Conservation (phyloP, 2,329 filamentous ascomycete genomes). For the Amauroascus verrucosus region DNA sequence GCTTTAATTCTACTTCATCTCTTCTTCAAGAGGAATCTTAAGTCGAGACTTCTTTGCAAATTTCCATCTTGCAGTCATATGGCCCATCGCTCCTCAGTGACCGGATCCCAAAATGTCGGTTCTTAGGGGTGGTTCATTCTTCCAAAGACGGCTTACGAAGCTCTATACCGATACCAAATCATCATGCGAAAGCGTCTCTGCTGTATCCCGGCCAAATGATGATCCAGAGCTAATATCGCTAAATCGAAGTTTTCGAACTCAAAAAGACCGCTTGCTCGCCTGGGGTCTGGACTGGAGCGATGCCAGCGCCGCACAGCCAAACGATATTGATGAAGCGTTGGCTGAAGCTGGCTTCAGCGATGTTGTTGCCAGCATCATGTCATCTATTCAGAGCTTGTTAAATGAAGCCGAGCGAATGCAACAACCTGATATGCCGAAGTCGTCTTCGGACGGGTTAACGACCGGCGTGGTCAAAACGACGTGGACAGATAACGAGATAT, state of each 20-base stretch:
- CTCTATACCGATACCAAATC: conserved; percentile 56
- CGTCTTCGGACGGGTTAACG: conserved; percentile 29
- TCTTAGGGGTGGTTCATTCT: conserved; percentile 35
- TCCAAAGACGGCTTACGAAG: conserved; percentile 46
- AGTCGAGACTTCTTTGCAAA: not conserved
- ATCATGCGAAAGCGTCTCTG: conserved; percentile 47
- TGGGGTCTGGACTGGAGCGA: conserved; percentile 60
- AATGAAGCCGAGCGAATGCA: conserved; percentile 52
- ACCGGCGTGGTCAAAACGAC: conserved; percentile 31
- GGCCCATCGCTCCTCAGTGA: not conserved
- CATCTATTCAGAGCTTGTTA: conserved; percentile 52
- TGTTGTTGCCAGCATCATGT: conserved; percentile 54
- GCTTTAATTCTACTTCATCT: not conserved
- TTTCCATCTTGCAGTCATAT: not conserved
- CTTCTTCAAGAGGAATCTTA: not conserved
- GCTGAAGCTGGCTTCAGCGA: conserved; percentile 54
- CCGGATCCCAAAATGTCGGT: conserved; percentile 32
- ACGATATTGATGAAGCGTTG: conserved; percentile 53
- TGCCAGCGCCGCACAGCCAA: conserved; percentile 45
- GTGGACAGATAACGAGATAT: conserved; percentile 44
- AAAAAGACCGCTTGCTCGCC: conserved; percentile 53
- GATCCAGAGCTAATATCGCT: conserved; percentile 47
- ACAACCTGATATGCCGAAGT: conserved; percentile 30
- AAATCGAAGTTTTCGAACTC: conserved; percentile 51
- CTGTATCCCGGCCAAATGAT: conserved; percentile 39